Percentiles rank a stretch among this genome's conserved stretches.
phyloP scores from a whole-genome alignment of 2,329 filamentous ascomycete genomes.

The Aspergillus intermedius region DNA sequence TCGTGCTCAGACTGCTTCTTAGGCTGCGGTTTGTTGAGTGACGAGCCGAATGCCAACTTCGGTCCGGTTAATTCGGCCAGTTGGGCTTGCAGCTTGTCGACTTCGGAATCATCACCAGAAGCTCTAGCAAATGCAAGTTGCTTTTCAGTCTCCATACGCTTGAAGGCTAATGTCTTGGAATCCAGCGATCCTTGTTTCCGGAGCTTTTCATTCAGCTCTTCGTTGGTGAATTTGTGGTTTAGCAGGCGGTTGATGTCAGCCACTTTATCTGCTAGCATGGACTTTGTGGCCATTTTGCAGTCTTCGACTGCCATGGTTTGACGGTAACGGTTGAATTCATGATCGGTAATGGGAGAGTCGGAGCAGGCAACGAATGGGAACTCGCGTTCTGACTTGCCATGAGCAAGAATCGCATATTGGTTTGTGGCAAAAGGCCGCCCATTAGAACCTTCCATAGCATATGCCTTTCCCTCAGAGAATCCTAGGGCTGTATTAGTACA shows the following conservation, averaged over 20 bases:
- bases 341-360: conserved; percentile 75
- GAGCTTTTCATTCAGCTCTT: conserved; percentile 74
- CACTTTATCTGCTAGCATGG: conserved; percentile 63
- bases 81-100: conserved; percentile 44
- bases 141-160: conserved; percentile 61
- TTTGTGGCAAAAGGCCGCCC: conserved; percentile 76
- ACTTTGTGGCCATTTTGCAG: conserved; percentile 66
- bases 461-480: conserved; percentile 72
- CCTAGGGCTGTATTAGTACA: conserved; percentile 44
- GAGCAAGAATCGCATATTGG: conserved; percentile 72
- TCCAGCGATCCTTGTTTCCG: conserved; percentile 63
- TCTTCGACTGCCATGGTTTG: conserved; percentile 66
- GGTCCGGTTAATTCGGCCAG: conserved; percentile 44
- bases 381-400: conserved; percentile 75
- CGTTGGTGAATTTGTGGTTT: conserved; percentile 73
- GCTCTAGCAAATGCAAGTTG: conserved; percentile 61
- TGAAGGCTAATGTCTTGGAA: conserved; percentile 58
- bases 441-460: conserved; percentile 68
- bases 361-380: conserved; percentile 91
- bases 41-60: conserved; percentile 67
- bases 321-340: conserved; percentile 76
- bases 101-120: conserved; percentile 55
- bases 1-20: conserved; percentile 64
- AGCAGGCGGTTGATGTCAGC: conserved; percentile 74
- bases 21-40: conserved; percentile 52